phyloP scores from a whole-genome alignment of 768 basidiomycete genomes.

The Boletus pseudopeckii region DNA sequence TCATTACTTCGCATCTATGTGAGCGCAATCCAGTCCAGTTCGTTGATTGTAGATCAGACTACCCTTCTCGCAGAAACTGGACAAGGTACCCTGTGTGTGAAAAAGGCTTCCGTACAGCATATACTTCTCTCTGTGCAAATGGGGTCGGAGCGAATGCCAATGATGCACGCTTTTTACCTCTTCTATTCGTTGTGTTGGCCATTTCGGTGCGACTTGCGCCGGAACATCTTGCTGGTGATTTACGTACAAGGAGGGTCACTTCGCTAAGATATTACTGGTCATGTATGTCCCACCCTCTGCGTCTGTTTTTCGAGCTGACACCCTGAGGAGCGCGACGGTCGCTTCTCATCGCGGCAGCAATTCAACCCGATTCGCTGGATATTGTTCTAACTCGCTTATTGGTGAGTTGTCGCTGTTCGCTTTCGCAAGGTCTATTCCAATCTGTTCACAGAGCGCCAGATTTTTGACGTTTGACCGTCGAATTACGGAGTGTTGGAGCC shows the following conservation, averaged over 20 bases:
- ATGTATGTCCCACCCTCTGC: constrained; percentile 52
- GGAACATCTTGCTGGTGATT: constrained; percentile 78
- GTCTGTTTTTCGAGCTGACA: constrained; percentile 17
- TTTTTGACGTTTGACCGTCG: constrained; percentile 71
- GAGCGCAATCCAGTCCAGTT: constrained; percentile 23
- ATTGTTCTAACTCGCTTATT: constrained; percentile 89
- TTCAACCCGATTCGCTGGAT: constrained; percentile 89
- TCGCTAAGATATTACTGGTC: constrained; percentile 94
- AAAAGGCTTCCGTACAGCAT: constrained; percentile 71
- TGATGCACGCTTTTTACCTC: constrained; percentile 80
- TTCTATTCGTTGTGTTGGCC: constrained; percentile 91
- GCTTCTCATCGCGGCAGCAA: constrained; percentile 86
- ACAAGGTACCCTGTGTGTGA: constrained; percentile 91
- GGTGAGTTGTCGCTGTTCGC: constrained; percentile 32
- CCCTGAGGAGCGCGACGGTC: constrained; percentile 67
- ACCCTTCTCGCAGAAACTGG: constrained; percentile 64
- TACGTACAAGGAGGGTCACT: constrained; percentile 68
- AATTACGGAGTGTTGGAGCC: constrained; percentile 95
- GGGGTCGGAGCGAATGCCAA: constrained; percentile 63
- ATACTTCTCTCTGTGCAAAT: constrained; percentile 60
- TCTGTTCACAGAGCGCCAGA: constrained; percentile 56
- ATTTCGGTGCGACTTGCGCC: constrained; percentile 84
- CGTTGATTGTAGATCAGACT: not conserved
- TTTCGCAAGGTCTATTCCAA: constrained; percentile 6
- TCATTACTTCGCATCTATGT: constrained; percentile 77